These are phyloP conservation scores for Kodamaea nitidulidarum DNA, from an alignment of 805 yeast genomes.

Conservation along the genomic window DNA sequence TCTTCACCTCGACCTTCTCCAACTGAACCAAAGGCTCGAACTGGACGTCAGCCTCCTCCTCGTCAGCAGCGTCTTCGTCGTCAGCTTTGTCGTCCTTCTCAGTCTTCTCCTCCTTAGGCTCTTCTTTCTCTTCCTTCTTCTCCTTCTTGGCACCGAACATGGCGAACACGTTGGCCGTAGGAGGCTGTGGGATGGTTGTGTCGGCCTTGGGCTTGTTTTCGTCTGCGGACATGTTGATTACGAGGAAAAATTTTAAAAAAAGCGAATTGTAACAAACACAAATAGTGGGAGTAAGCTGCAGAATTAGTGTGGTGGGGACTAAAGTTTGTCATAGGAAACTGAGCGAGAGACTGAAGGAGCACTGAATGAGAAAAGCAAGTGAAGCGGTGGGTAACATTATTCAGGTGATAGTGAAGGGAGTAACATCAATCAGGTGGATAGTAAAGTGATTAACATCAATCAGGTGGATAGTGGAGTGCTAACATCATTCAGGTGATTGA, in stretches of 20 bases:
- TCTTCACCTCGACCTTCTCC: slow-evolving; percentile 93
- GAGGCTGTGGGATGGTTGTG: slow-evolving; percentile 50
- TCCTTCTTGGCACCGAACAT: slow-evolving; percentile 92
- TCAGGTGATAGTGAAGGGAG: too few relatives aligned
- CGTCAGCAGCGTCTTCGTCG: slow-evolving; percentile 54
- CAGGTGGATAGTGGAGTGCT: too few relatives aligned
- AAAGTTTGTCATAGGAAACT: too few relatives aligned
- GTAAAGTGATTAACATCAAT: too few relatives aligned
- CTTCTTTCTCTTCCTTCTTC: slow-evolving; percentile 47
- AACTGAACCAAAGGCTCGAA: slow-evolving; percentile 94
- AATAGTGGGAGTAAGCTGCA: too few relatives aligned
- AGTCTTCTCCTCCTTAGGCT: slow-evolving; percentile 14
- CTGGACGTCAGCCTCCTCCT: slow-evolving; percentile 79
- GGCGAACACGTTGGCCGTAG: slow-evolving; percentile 80
- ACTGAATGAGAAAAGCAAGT: too few relatives aligned
- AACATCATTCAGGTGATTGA: too few relatives aligned
- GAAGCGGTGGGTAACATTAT: too few relatives aligned
- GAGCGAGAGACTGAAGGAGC: too few relatives aligned
- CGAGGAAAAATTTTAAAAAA: background rate
- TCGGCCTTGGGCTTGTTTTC: slow-evolving; percentile 26
- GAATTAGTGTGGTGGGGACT: too few relatives aligned
- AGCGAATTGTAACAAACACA: too few relatives aligned
- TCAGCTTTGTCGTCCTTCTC: slow-evolving; percentile 29
- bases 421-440: too few relatives aligned
- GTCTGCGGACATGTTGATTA: slow-evolving; percentile 26